Base-by-base conservation (phyloP, 495 filamentous ascomycete genomes). In the Penicillium crystallinum region DNA sequence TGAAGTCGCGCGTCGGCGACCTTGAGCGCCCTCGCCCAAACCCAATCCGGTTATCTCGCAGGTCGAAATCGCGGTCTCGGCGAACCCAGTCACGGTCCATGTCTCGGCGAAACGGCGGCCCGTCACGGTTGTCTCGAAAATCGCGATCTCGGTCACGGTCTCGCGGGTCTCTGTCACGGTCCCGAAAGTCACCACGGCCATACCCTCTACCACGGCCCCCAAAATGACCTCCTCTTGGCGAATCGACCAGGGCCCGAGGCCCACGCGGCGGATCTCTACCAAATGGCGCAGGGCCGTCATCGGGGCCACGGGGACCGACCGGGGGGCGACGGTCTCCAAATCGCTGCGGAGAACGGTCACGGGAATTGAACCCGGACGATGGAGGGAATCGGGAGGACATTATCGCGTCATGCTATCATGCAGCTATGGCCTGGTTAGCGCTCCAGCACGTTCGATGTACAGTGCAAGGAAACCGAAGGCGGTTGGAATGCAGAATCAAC, bases 231-330 rank as follows among this genome's bases (percentile, higher is more conserved):
- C 84, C 83, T 57, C 81, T 78, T 27, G 84, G 80, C 3, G 81
- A 67, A 56, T 89, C 85, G 18, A 86, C 72, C 48, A 86, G 61
- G 7, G 83, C 87, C 62, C 86, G 87, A 0, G 88, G 88, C 3
- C 82, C 88, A 31, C 85, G 75, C 2, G 88, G 88, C 0, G 87
- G 84, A 43, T 82, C 80, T 44, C 80, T 61, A 21, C 69, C 70
- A 18, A 77, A 61, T 10, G 72, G 63, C 30, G 63, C 49, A 52
- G 58, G 68, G 11, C 56, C 64, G 56, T 75, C 73, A 52, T 75
- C 72, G 14, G 67, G 61, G 41, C 68, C 68, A 45, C 73, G 72
- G 44, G 72, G 66, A 36, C 66, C 66, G 17, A 54, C 57, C 18
- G 70, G 70, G n/a, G 68, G 68, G 18, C 72, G 72, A 57, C 73